Base-by-base conservation (phyloP, 495 filamentous ascomycete genomes). In the Podospora tetraspora region DNA sequence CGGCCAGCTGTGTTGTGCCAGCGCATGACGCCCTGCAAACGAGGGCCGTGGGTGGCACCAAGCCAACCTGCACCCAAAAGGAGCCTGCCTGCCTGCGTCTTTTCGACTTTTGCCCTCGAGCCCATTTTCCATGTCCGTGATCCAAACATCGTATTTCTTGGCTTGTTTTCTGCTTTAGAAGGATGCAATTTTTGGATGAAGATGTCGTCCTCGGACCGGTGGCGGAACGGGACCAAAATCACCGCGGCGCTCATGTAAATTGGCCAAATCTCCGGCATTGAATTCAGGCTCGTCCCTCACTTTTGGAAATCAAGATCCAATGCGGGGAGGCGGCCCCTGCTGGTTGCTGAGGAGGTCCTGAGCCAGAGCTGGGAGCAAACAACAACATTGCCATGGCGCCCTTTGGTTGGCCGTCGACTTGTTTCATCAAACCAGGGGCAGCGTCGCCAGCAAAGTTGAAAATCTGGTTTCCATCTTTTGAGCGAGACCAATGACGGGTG, bases 281-380 rank as follows among this genome's bases (percentile, higher is more conserved):
- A 43, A 68, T 62, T 68, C 66, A 68, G 62, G 30, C 61, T 62
- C 29, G 24, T 12, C 19, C 11, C 11, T 9, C 12, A 6, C 25
- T 3, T 30, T 16, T 34, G 6, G 58, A 59, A 21, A 52, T 30
- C 58, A n/a, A 29, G 62, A 56, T 8, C 9, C 56, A 63, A 22
- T 13, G 61, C 16, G 30, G 37, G 57, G 52, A 16, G 16, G 21
- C 11, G 30, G 62, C 32, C 56, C 34, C 25, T 62, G 65, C 72
- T 52, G 71, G 69, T 70, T 72, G 68, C 70, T 60, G 61, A 67
- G 66, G 68, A 10, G 68, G 62, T 23, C 37, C 24, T 34, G 64
- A 25, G 32, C 24, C 43, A 58, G 60, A 58, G 27, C n/a, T n/a
- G 60, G 27, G 72, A 73, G 68, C 69, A 75, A 73, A 74, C 72